These are phyloP conservation scores for Malania oleifera DNA, from an alignment of 164 flowering plant genomes.

Conservation along the genomic window DNA sequence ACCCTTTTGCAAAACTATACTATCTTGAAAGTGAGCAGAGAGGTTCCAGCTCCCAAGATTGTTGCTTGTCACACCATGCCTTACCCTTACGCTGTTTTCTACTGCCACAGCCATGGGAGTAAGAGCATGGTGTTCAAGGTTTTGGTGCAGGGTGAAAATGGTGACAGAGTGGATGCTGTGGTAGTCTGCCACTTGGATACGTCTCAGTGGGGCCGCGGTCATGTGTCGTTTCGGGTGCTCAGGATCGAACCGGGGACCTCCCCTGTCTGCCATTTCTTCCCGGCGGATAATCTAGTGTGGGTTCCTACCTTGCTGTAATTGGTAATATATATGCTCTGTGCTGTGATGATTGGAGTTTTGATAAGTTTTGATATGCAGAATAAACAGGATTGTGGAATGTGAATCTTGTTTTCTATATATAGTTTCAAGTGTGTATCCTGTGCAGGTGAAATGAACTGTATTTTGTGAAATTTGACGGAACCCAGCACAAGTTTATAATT, in stretches of 20 bases:
- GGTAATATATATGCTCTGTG: too few relatives aligned
- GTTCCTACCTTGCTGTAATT: too few relatives aligned
- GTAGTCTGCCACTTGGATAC: constrained; percentile 55
- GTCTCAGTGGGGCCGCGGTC: constrained; percentile 38
- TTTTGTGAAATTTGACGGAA: too few relatives aligned
- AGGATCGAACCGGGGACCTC: constrained; percentile 35
- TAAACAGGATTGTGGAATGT: too few relatives aligned
- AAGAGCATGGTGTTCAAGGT: constrained; percentile 31
- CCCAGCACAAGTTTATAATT: too few relatives aligned
- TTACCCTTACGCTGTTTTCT: constrained; percentile 48
- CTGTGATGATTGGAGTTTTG: too few relatives aligned
- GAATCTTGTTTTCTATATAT: too few relatives aligned
- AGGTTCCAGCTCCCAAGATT: constrained; percentile 24
- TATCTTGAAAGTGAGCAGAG: constrained; percentile 17
- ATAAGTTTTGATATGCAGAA: too few relatives aligned
- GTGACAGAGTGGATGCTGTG: constrained; percentile 34
- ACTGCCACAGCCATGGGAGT: constrained; percentile 40
- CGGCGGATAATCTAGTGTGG: constrained; percentile 40
- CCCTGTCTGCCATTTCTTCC: constrained; percentile 51
- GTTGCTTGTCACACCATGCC: constrained; percentile 52
- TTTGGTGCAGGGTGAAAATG: constrained; percentile 32
- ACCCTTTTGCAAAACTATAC: constrained; percentile 36
- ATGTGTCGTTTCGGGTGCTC: constrained; percentile 36
- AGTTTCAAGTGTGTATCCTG: too few relatives aligned
- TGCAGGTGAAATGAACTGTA: too few relatives aligned